Percentiles rank a stretch among this genome's conserved stretches.
These are phyloP conservation scores for Claviceps monticola DNA, from an alignment of 2,329 filamentous ascomycete genomes.

Conservation along the genomic window DNA sequence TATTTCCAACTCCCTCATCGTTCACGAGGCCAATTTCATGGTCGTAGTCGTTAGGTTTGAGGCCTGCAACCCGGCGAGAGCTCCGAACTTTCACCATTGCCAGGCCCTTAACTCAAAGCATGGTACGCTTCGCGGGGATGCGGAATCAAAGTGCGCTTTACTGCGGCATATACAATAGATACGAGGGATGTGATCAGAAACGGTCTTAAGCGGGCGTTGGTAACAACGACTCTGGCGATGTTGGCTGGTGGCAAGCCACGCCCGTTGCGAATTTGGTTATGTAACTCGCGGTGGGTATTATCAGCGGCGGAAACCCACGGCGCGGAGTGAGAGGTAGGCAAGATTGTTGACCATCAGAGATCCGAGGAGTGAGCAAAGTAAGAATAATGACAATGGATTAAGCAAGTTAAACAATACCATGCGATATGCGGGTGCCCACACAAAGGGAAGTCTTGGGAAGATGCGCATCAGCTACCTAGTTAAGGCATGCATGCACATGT, in stretches of 20 bases:
- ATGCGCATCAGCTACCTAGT: not conserved
- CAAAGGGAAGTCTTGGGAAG: not conserved
- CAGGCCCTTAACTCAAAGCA: slow-evolving; percentile 10
- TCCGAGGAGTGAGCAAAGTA: not conserved
- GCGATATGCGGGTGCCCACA: not conserved
- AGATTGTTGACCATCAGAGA: no score
- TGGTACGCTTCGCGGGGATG: slow-evolving; percentile 4
- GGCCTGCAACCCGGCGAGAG: slow-evolving; percentile 39
- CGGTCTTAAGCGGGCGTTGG: not conserved
- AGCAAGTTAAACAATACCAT: not conserved
- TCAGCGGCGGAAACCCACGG: no score
- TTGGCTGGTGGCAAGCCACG: not conserved
- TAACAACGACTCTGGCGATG: not conserved
- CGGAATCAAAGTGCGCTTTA: not conserved
- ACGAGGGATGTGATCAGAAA: not conserved
- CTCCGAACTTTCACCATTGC: slow-evolving; percentile 25
- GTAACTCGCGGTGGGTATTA: no score
- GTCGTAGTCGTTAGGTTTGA: slow-evolving; percentile 50
- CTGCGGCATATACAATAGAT: not conserved
- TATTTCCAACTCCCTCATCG: slow-evolving; percentile 19
- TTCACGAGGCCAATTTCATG: slow-evolving; percentile 61
- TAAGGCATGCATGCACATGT: not conserved
- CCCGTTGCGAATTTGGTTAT: not conserved
- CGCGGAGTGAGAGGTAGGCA: no score
- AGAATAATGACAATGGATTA: not conserved